These are phyloP conservation scores for Talaromyces sp. DNA, from an alignment of 2,329 filamentous ascomycete genomes.

Conservation along the genomic window DNA sequence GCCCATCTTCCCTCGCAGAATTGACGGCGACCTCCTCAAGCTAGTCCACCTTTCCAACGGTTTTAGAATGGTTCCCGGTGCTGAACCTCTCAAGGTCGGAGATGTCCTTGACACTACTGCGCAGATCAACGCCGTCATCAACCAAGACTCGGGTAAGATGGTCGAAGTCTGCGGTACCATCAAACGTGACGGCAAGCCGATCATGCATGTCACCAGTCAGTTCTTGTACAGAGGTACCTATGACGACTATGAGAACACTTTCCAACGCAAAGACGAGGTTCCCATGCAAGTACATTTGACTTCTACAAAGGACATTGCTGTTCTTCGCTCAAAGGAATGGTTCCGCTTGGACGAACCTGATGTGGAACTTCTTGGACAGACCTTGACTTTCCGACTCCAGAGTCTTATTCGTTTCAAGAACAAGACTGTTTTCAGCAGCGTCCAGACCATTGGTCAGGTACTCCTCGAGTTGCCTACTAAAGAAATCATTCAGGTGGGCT, in stretches of 20 bases:
- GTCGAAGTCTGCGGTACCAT: conserved; percentile 99
- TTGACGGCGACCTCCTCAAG: conserved; percentile 93
- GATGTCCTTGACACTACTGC: conserved; percentile 90
- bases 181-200: conserved; percentile 71
- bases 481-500: conserved; percentile 96
- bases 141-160: conserved; percentile 98
- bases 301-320: conserved; percentile 86
- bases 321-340: conserved; percentile 96
- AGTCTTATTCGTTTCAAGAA: conserved; percentile 93
- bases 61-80: conserved; percentile 97
- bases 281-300: conserved; percentile 88
- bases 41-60: conserved; percentile 95
- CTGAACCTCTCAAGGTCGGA: conserved; percentile 90
- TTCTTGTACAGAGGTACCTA: conserved; percentile 95
- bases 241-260: conserved; percentile 94
- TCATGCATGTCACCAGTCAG: conserved; percentile 98
- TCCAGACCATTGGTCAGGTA: conserved; percentile 89
- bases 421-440: conserved; percentile 82
- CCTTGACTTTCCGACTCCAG: conserved; percentile 91
- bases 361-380: conserved; percentile 86
- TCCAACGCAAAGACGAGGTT: conserved; percentile 94
- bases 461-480: conserved; percentile 92
- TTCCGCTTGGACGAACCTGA: conserved; percentile 83
- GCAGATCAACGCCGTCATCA: conserved; percentile 95
- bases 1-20: conserved; percentile 94